Base-by-base conservation (phyloP, 176 grass and related monocot genomes). In the Eleusine indica region DNA sequence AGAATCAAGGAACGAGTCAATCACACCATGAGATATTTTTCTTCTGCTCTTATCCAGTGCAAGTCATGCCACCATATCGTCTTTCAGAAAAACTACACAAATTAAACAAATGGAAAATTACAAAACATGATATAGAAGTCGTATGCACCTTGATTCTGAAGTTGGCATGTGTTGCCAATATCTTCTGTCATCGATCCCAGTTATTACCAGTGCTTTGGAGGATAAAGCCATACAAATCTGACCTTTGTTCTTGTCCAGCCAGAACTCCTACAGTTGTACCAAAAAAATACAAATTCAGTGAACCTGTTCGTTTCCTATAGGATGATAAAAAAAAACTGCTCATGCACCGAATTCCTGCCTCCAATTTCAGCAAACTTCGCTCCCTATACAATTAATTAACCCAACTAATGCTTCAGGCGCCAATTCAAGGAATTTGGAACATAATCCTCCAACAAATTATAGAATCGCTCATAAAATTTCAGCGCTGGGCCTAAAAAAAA, bases 161-260 rank as follows among this genome's bases (percentile, higher is more conserved):
- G 96, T 98, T 46, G 91, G 87, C 54, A 95, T 81, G 46, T 95
- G 80, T 54, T 85, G 89, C 96, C 92, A 98, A 67, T 95, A 98
- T 94, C 92, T 95, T 38, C 86, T 79, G 32, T 98, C 96, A 58
- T 91, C 85, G 56, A 98, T 75, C 70, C 96, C 96, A 29, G 89
- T 95, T 72, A 98, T 98, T 51, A 89, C 84, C 63, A 95, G 86
- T 29, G 91, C 75, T 88, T 90, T 98, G 11, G 95, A 93, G 28
- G 92, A 89, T 54, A 98, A 82, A 5, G 91, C 84, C 95, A 98
- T 93, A 58, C 95, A 98, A 84, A 93, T 71, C 54, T 80, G 86
- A 46, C 95, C 92, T 30, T 64, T 95, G 80, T 42, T 82, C 89
- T 93, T 98, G 75, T 98, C 95, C 67, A 98, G 56, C 91, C 95